phyloP scores from a whole-genome alignment of 2,329 filamentous ascomycete genomes.

The Emmonsia crescens region DNA sequence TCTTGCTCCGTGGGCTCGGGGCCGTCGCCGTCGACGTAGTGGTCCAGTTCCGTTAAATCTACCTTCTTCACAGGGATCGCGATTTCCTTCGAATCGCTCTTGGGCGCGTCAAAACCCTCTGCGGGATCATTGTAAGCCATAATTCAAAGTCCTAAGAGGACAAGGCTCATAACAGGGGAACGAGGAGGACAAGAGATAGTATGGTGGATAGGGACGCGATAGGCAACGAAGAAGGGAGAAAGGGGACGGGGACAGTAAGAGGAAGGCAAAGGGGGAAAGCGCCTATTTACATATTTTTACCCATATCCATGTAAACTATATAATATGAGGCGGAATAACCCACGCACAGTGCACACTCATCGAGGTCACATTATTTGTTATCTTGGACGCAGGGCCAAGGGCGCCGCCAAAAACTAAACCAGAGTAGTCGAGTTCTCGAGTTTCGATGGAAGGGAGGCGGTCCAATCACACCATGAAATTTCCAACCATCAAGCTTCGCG shows the following conservation, averaged over 20 bases:
- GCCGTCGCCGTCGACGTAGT: background rate
- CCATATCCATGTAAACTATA: background rate
- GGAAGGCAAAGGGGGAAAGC: background rate
- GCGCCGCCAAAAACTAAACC: background rate
- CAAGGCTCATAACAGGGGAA: background rate
- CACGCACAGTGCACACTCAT: background rate
- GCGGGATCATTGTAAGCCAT: background rate
- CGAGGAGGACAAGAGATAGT: background rate
- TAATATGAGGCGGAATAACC: background rate
- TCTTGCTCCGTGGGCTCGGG: conserved; percentile 23
- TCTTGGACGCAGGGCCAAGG: background rate
- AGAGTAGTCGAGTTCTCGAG: background rate
- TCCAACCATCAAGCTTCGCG: background rate
- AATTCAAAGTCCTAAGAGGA: background rate
- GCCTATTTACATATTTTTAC: background rate
- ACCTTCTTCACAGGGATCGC: background rate
- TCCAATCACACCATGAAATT: background rate
- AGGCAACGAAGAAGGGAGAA: background rate
- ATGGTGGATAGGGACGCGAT: too few species aligned
- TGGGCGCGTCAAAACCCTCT: background rate
- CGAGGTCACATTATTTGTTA: background rate
- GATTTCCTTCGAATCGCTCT: background rate
- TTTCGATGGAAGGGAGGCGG: background rate
- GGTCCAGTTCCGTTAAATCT: background rate
- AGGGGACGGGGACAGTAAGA: background rate